Conservation (phyloP, 352 stramenopile species). For the Phytophthora ohioensis region DNA sequence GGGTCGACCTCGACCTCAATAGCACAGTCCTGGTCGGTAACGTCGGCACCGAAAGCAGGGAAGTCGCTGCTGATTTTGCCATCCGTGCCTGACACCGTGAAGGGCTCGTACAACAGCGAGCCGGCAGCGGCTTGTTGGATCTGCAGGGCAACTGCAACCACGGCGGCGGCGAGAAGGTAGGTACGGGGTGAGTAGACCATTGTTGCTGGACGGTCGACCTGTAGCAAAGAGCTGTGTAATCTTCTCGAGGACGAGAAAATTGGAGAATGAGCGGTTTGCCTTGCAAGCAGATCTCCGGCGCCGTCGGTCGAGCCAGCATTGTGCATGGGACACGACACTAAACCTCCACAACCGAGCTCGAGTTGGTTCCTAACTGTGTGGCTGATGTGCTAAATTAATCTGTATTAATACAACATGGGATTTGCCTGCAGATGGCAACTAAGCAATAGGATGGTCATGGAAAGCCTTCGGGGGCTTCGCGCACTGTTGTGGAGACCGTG, state of each 20-base stretch:
- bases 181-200: constrained; percentile 42
- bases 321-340: constrained; percentile 1
- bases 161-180: constrained; percentile 38
- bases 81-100: constrained; percentile 12
- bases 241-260: constrained; percentile 39
- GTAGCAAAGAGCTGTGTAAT: constrained; percentile 35
- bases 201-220: constrained; percentile 24
- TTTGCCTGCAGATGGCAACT: constrained; percentile 14
- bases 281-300: not conserved
- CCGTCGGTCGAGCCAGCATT: constrained; percentile 12
- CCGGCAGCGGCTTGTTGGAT: constrained; percentile 34
- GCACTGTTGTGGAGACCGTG: not conserved
- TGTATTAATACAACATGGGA: constrained; percentile 7
- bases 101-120: constrained; percentile 28
- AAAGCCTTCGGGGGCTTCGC: constrained; percentile 12
- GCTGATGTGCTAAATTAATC: not conserved
- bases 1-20: constrained; percentile 29
- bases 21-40: constrained; percentile 22
- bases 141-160: constrained; percentile 29
- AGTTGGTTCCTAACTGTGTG: constrained; percentile 5
- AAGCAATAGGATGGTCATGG: constrained; percentile 13
- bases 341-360: constrained; percentile 1
- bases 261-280: constrained; percentile 25
- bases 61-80: constrained; percentile 23
- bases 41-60: constrained; percentile 21